These are phyloP conservation scores for Alternaria dauci DNA, from an alignment of 2,329 filamentous ascomycete species.

Conservation along the genomic window DNA sequence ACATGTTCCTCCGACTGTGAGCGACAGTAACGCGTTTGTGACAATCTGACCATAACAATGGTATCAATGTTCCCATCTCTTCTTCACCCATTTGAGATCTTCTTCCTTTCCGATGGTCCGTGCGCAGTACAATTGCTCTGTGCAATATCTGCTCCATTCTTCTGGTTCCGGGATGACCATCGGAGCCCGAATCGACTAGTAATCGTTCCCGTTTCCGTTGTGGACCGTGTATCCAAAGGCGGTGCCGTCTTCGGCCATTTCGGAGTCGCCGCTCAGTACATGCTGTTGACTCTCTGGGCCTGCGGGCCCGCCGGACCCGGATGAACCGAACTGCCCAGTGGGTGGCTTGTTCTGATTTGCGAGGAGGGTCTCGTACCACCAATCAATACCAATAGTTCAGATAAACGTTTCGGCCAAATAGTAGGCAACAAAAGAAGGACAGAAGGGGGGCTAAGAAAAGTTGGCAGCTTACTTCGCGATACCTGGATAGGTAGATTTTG, in stretches of 20 bases:
- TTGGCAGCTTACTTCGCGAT: slow-evolving; percentile 83
- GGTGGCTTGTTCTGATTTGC: slow-evolving; percentile 70
- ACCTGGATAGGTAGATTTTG: slow-evolving; percentile 97
- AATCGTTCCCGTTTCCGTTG: slow-evolving; percentile 53
- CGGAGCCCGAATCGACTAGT: slow-evolving; percentile 42
- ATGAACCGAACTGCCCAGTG: slow-evolving; percentile 49
- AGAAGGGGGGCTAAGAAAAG: slow-evolving; percentile 34
- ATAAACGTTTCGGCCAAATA: slow-evolving; percentile 54
- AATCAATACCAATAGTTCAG: slow-evolving; percentile 62
- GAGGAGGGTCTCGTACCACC: slow-evolving; percentile 76
- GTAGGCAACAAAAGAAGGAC: slow-evolving; percentile 49
- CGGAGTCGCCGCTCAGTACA: slow-evolving; percentile 55
- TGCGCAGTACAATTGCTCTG: slow-evolving; percentile 21
- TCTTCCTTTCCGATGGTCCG: slow-evolving; percentile 27
- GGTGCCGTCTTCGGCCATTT: slow-evolving; percentile 54
- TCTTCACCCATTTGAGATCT: neutral
- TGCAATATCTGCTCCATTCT: slow-evolving; percentile 10
- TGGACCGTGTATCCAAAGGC: slow-evolving; percentile 54
- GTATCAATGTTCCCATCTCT: slow-evolving; percentile 4
- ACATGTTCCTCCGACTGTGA: slow-evolving; percentile 8
- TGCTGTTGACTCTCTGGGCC: slow-evolving; percentile 52
- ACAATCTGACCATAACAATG: slow-evolving; percentile 32
- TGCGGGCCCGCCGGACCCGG: slow-evolving; percentile 46
- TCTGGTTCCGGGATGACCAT: slow-evolving; percentile 14
- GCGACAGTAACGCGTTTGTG: slow-evolving; percentile 11